phyloP scores from a whole-genome alignment of 495 filamentous ascomycete genomes.

The Tuber borchii region DNA sequence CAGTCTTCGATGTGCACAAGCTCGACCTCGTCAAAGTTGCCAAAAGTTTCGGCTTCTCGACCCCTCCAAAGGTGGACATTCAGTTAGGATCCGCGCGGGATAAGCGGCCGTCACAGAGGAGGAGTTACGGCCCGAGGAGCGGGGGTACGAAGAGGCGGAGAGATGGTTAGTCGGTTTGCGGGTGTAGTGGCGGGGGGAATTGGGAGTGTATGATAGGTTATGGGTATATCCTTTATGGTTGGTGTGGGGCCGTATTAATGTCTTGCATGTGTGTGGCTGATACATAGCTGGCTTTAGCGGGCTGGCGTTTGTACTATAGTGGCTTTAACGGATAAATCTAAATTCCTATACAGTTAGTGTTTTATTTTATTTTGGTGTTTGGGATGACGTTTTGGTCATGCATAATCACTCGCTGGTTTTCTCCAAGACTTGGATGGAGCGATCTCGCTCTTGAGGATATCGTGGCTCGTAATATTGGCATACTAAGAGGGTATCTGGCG shows the following conservation, averaged over 20 bases:
- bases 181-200: neutral
- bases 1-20: constrained; percentile 88
- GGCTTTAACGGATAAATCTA: neutral
- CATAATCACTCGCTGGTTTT: neutral
- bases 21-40: constrained; percentile 89
- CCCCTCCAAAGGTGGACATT: constrained; percentile 88
- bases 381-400: neutral
- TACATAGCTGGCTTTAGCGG: neutral
- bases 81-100: constrained; percentile 72
- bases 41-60: constrained; percentile 83
- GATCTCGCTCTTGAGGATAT: neutral
- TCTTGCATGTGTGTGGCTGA: neutral
- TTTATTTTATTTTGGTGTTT: neutral
- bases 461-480: neutral
- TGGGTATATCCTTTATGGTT: neutral
- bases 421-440: neutral
- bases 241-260: neutral
- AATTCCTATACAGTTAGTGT: neutral
- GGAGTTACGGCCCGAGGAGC: constrained; percentile 59
- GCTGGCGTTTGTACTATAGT: neutral
- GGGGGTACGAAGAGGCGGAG: constrained; percentile 1
- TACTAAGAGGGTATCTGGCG: neutral
- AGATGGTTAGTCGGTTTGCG: constrained; percentile 4
- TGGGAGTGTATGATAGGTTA: neutral
- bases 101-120: constrained; percentile 70